Evolutionary conservation across 257 asterid species (phyloP).

Genomic region (Solanum peruvianum): DNA sequence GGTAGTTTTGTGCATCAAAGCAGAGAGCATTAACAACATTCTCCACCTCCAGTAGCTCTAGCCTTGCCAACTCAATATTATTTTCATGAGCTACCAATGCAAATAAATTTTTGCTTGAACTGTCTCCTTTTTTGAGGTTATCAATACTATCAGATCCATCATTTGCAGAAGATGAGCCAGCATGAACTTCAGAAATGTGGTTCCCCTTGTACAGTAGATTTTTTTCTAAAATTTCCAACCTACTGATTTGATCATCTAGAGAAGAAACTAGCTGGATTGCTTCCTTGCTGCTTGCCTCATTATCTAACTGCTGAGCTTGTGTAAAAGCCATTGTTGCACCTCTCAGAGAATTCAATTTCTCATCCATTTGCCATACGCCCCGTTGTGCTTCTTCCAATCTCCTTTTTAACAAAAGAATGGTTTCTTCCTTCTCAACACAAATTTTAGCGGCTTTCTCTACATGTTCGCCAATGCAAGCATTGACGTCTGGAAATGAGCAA

Average conservation of each 20-base stretch:
- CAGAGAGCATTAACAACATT: conserved; percentile 7
- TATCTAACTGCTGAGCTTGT: conserved; percentile 42
- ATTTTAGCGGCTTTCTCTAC: conserved; percentile 65
- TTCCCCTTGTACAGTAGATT: conserved; percentile 5
- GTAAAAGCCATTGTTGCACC: conserved; percentile 59
- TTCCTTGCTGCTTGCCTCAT: conserved; percentile 14
- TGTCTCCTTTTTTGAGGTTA: conserved; percentile 1
- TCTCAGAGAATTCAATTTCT: conserved; percentile 54
- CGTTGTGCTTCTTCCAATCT: conserved; percentile 73
- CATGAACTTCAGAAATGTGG: conserved; percentile 12
- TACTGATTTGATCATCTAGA: conserved; percentile 15
- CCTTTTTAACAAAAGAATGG: conserved; percentile 45
- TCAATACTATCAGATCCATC: conserved; percentile 5
- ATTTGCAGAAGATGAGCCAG: conserved; percentile 9
- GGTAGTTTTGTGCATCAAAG: conserved; percentile 17
- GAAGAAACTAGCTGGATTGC: conserved; percentile 18
- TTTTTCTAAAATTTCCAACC: conserved; percentile 4
- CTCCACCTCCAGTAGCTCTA: conserved; percentile 15
- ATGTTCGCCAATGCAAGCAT: conserved; percentile 51
- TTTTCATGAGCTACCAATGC: conserved; percentile 7
- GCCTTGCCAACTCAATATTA: conserved; percentile 16
- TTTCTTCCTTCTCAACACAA: conserved; percentile 65
- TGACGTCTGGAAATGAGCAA: conserved; percentile 47
- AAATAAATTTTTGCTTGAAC: neutral
- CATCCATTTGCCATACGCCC: conserved; percentile 52